phyloP scores from a whole-genome alignment of 2,329 filamentous ascomycete genomes.

The Pyrenochaeta sp. region DNA sequence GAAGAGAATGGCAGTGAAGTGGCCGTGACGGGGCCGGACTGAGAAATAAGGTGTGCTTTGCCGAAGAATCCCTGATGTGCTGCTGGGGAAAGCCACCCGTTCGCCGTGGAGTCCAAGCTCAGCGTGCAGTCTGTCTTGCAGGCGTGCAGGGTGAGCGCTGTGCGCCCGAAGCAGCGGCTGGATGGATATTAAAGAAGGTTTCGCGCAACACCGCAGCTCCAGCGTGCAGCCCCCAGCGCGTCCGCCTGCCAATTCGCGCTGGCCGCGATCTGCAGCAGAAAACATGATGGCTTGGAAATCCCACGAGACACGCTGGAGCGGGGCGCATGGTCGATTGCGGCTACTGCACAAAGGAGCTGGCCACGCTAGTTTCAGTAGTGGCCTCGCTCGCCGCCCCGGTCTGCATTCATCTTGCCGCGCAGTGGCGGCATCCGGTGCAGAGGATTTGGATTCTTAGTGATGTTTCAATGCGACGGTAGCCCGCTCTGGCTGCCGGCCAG shows the following conservation, averaged over 20 bases:
- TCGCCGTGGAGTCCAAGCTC: constrained; percentile 12
- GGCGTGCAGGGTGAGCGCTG: not conserved
- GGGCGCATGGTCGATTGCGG: constrained; percentile 1
- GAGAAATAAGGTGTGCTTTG: constrained; percentile 17
- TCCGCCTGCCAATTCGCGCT: not conserved
- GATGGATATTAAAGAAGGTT: constrained; percentile 10
- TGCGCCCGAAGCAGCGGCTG: constrained; percentile 5
- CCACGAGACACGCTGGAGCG: constrained; percentile 13
- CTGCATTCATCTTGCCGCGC: not conserved
- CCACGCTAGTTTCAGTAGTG: not conserved
- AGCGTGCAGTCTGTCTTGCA: not conserved
- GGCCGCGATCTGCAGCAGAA: constrained; percentile 9
- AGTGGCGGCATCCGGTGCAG: constrained; percentile 3
- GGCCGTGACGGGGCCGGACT: constrained; percentile 9
- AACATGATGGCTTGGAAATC: constrained; percentile 1
- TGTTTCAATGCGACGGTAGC: constrained; percentile 6
- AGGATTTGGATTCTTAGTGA: constrained; percentile 2
- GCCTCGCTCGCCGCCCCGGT: not conserved
- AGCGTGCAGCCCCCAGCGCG: not conserved
- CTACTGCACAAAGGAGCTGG: not conserved
- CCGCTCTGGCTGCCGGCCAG: not conserved
- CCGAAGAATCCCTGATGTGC: constrained; percentile 18
- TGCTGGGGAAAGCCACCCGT: constrained; percentile 9
- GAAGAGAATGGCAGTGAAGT: not conserved
- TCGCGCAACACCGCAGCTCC: constrained; percentile 12